A percentile compares a stretch with the other conserved stretches of the same genome.
Evolutionary conservation across 768 basidiomycete species (phyloP).

Genomic region (Naganishia randhawae): DNA sequence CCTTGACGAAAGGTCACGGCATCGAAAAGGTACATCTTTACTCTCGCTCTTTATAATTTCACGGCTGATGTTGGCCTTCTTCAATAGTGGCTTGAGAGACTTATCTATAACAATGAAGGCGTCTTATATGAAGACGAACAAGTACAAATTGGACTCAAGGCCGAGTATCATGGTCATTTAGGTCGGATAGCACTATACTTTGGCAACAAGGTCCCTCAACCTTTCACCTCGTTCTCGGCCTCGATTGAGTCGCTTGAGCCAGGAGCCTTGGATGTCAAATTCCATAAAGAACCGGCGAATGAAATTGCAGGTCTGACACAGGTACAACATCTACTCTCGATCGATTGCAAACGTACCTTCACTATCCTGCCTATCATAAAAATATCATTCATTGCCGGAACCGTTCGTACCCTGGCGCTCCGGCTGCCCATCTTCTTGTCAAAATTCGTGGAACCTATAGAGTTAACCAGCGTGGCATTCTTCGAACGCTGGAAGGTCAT

Average conservation of each 20-base stretch:
- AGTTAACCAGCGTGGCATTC: slow-evolving; percentile 76
- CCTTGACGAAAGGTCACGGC: slow-evolving; percentile 60
- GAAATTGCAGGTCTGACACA: slow-evolving; percentile 77
- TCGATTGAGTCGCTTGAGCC: slow-evolving; percentile 67
- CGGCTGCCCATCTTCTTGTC: slow-evolving; percentile 80
- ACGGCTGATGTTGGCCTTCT: neutral
- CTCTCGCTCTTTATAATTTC: neutral
- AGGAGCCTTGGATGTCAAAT: slow-evolving; percentile 72
- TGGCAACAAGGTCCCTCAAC: slow-evolving; percentile 85
- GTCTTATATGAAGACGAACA: slow-evolving; percentile 93
- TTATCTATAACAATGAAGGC: slow-evolving; percentile 75
- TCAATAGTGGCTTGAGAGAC: slow-evolving; percentile 70
- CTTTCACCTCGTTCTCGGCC: slow-evolving; percentile 88
- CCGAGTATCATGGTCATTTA: slow-evolving; percentile 88
- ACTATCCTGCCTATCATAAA: slow-evolving; percentile 66
- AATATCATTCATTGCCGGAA: slow-evolving; percentile 86
- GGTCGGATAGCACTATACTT: slow-evolving; percentile 92
- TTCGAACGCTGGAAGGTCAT: slow-evolving; percentile 98
- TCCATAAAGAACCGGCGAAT: slow-evolving; percentile 85
- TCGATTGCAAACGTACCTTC: slow-evolving; percentile 91
- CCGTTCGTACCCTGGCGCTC: slow-evolving; percentile 78
- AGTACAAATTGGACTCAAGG: slow-evolving; percentile 92
- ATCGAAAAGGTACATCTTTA: slow-evolving; percentile 59
- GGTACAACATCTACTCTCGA: slow-evolving; percentile 84
- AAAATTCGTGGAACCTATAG: slow-evolving; percentile 92